These are phyloP conservation scores for Xylariales sp. DNA, from an alignment of 2,329 filamentous ascomycete genomes.

Conservation along the genomic window DNA sequence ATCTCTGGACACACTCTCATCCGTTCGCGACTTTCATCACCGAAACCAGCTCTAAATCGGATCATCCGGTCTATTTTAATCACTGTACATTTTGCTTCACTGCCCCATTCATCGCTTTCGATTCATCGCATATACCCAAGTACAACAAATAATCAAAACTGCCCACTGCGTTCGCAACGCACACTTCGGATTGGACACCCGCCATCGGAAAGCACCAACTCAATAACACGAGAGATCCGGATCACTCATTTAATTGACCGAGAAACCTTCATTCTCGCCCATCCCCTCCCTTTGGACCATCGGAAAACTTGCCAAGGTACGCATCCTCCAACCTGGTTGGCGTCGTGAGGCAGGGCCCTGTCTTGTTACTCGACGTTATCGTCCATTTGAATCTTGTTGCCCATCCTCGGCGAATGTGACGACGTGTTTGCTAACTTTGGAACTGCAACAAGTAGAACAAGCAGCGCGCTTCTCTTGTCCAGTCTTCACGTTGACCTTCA, in stretches of 20 bases:
- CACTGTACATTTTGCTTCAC: conserved; percentile 25
- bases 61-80: conserved; percentile 25
- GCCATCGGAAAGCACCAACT: no score
- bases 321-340: no score
- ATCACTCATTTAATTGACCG: conserved; percentile 1
- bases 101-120: conserved; percentile 15
- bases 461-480: not conserved
- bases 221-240: conserved; percentile 7
- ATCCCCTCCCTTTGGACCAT: not conserved
- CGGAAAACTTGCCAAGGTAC: not conserved
- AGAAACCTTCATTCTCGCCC: not conserved
- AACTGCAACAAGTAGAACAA: no score
- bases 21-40: conserved; percentile 12
- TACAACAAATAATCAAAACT: conserved; percentile 9
- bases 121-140: conserved; percentile 21
- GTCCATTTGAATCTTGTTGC: no score
- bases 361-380: no score
- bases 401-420: no score
- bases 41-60: no score
- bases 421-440: no score
- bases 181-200: no score
- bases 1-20: conserved; percentile 1
- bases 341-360: no score
- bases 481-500: no score
- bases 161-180: no score